Evolutionary conservation across 331 rosid species (phyloP).

Genomic region (Arachis monticola): DNA sequence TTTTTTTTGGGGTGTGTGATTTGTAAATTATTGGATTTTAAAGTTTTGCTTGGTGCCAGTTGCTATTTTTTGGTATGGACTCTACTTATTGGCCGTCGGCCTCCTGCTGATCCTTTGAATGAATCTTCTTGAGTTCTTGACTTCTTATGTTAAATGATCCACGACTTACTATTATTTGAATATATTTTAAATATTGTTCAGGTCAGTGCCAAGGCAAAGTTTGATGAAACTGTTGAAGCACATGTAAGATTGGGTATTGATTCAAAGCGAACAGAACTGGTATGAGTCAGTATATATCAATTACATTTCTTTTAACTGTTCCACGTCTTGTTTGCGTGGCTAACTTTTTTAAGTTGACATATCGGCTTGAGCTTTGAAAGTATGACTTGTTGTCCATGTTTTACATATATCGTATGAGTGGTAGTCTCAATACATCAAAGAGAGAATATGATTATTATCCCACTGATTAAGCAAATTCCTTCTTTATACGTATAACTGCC

Average conservation of each 20-base stretch:
- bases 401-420: constrained; percentile 4
- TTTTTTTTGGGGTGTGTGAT: too few species aligned
- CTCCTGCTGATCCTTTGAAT: background rate
- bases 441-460: background rate
- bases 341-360: constrained; percentile 12
- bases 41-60: too few species aligned
- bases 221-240: constrained; percentile 95
- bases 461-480: too few species aligned
- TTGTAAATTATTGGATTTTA: too few species aligned
- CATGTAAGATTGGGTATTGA: constrained; percentile 85
- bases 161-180: too few species aligned
- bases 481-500: background rate
- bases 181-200: constrained; percentile 52
- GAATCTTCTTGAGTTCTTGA: constrained; percentile 26
- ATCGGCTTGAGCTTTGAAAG: background rate
- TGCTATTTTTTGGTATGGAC: too few species aligned
- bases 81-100: too few species aligned
- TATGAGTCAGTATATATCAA: constrained; percentile 30
- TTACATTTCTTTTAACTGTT: background rate
- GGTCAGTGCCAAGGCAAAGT: constrained; percentile 70
- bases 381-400: constrained; percentile 32
- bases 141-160: too few species aligned
- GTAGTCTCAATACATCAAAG: constrained; percentile 19
- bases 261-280: constrained; percentile 83
- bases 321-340: background rate